Conservation (phyloP, 768 basidiomycete species). For the Auricularia cornea region DNA sequence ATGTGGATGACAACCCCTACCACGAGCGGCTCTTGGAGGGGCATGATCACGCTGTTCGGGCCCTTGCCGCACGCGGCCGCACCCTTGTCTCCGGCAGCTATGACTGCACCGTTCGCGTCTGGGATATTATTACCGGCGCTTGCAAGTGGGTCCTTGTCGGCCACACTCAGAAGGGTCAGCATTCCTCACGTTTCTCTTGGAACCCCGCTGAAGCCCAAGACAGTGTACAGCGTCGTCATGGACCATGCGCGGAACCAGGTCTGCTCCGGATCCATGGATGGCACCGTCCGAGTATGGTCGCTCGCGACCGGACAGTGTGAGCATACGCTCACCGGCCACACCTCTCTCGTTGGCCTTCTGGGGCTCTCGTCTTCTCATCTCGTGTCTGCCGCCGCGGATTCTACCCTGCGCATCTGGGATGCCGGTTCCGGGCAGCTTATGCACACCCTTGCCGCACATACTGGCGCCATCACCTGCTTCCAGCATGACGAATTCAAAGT, state of each 20-base stretch:
- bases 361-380: conserved; percentile 83
- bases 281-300: conserved; percentile 93
- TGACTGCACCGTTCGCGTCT: conserved; percentile 89
- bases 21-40: conserved; percentile 79
- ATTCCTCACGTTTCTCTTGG: neutral
- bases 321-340: conserved; percentile 81
- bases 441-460: conserved; percentile 81
- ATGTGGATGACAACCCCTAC: conserved; percentile 76
- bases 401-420: conserved; percentile 92
- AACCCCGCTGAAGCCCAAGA: conserved; percentile 1
- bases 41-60: conserved; percentile 86
- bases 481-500: conserved; percentile 98
- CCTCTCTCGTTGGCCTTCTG: conserved; percentile 88
- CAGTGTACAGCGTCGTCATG: conserved; percentile 93
- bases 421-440: conserved; percentile 72
- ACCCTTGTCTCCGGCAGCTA: conserved; percentile 94
- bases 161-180: conserved; percentile 83
- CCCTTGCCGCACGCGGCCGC: conserved; percentile 83
- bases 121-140: conserved; percentile 81
- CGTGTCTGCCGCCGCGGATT: conserved; percentile 95
- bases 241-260: conserved; percentile 82
- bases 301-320: conserved; percentile 71
- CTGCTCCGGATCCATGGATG: conserved; percentile 97
- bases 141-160: conserved; percentile 77
- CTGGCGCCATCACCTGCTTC: conserved; percentile 98